Conservation (phyloP, 768 basidiomycete genomes). For the Hortiboletus flavorubellus region DNA sequence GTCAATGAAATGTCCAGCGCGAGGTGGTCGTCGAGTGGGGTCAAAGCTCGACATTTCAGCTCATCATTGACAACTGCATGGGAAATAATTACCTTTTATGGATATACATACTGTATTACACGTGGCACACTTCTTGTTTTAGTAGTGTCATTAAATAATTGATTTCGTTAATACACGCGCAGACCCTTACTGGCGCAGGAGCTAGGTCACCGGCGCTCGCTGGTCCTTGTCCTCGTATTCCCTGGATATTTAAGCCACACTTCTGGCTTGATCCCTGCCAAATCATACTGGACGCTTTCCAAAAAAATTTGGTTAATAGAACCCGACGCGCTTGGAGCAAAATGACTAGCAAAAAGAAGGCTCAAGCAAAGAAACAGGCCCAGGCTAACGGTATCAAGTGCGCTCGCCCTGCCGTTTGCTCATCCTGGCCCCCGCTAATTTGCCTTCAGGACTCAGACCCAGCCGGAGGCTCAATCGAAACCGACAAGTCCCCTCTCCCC, state of each 20-base stretch:
- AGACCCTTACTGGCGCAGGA: too few relatives aligned
- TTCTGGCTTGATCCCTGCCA: background rate
- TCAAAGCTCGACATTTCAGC: background rate
- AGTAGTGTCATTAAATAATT: background rate
- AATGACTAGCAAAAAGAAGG: conserved; percentile 34
- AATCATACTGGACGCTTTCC: conserved; percentile 11
- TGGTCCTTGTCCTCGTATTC: background rate
- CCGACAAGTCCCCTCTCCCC: conserved; percentile 19
- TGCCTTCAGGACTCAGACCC: conserved; percentile 14
- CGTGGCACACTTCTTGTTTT: conserved; percentile 11
- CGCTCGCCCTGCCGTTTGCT: background rate
- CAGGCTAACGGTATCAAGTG: conserved; percentile 28
- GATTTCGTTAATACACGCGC: too few relatives aligned
- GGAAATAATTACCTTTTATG: conserved; percentile 12
- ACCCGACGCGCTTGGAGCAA: background rate
- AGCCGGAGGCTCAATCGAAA: conserved; percentile 5
- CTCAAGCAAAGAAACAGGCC: conserved; percentile 25
- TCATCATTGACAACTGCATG: background rate
- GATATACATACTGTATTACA: background rate
- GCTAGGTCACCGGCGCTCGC: too few relatives aligned
- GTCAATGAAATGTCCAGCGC: background rate
- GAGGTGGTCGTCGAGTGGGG: conserved; percentile 1
- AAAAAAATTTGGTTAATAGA: background rate
- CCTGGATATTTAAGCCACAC: background rate
- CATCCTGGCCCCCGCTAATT: conserved; percentile 6